phyloP scores from a whole-genome alignment of 1,139 yeast genomes.

The Yamadazyma spencermartinsiae region DNA sequence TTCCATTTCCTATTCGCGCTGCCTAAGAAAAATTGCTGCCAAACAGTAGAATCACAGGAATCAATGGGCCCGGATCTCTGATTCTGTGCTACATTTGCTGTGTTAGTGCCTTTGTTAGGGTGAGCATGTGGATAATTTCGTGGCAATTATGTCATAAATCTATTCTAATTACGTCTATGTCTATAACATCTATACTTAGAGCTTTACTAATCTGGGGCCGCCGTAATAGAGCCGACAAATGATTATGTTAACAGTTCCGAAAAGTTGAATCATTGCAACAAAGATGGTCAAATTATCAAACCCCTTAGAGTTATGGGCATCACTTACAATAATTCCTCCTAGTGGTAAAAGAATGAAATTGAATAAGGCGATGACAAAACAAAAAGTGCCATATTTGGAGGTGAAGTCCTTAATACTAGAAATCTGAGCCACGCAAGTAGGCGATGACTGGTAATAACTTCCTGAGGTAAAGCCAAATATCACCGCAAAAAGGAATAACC shows the following conservation, averaged over 20 bases:
- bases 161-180: neutral
- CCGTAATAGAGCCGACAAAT: constrained; percentile 23
- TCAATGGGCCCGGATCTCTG: too few relatives aligned
- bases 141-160: too few relatives aligned
- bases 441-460: constrained; percentile 26
- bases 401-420: constrained; percentile 28
- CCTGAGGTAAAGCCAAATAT: constrained; percentile 34
- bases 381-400: constrained; percentile 26
- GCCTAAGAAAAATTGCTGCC: neutral
- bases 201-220: constrained; percentile 17
- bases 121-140: too few relatives aligned
- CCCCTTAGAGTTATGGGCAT: constrained; percentile 16
- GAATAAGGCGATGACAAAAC: constrained; percentile 26
- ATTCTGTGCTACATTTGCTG: too few relatives aligned
- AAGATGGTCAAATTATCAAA: constrained; percentile 28
- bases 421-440: constrained; percentile 32
- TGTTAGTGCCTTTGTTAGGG: too few relatives aligned
- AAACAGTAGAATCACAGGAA: too few relatives aligned
- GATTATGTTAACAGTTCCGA: constrained; percentile 20
- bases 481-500: constrained; percentile 29
- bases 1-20: neutral
- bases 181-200: neutral
- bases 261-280: constrained; percentile 22
- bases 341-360: constrained; percentile 26
- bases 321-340: constrained; percentile 31